Conservation (phyloP, 2,329 filamentous ascomycete species). For the Aspergillus novoparasiticus region DNA sequence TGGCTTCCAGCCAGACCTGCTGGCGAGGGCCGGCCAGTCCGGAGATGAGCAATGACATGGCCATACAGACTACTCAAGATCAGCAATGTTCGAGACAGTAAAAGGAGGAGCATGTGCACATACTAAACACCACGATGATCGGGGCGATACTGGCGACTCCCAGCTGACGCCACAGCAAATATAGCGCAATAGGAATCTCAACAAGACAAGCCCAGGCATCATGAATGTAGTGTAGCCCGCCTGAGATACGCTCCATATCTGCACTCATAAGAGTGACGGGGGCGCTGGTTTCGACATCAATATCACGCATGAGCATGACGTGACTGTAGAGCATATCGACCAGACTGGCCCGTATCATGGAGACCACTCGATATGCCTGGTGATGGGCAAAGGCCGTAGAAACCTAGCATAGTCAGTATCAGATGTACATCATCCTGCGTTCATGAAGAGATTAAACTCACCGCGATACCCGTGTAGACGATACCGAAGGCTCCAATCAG, state of each 20-base stretch:
- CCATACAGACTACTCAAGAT: background rate
- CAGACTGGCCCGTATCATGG: conserved; percentile 16
- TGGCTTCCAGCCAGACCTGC: conserved; percentile 28
- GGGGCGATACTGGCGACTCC: conserved; percentile 27
- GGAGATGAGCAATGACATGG: background rate
- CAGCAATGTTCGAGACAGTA: accelerated
- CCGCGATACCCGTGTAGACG: background rate
- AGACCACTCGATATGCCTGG: conserved; percentile 12
- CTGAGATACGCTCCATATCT: conserved; percentile 33
- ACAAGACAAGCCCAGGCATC: conserved; percentile 27
- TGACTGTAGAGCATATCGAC: conserved; percentile 33
- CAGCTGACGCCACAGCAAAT: conserved; percentile 24
- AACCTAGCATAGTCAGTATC: conserved; percentile 11
- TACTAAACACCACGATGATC: conserved; percentile 18
- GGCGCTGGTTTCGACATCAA: conserved; percentile 17
- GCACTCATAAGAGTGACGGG: conserved; percentile 38
- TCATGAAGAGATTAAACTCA: background rate
- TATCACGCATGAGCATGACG: conserved; percentile 25
- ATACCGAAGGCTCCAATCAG: background rate
- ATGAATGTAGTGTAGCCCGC: conserved; percentile 28
- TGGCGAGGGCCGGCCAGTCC: conserved; percentile 17
- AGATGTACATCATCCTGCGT: too few relatives aligned
- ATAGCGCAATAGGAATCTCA: conserved; percentile 20
- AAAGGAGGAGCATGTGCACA: conserved; percentile 7
- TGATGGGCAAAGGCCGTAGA: conserved; percentile 34